A percentile compares a stretch with the other conserved stretches of the same genome.
Conservation (phyloP, 2,329 filamentous ascomycete genomes). For the Colletotrichum caudatum region DNA sequence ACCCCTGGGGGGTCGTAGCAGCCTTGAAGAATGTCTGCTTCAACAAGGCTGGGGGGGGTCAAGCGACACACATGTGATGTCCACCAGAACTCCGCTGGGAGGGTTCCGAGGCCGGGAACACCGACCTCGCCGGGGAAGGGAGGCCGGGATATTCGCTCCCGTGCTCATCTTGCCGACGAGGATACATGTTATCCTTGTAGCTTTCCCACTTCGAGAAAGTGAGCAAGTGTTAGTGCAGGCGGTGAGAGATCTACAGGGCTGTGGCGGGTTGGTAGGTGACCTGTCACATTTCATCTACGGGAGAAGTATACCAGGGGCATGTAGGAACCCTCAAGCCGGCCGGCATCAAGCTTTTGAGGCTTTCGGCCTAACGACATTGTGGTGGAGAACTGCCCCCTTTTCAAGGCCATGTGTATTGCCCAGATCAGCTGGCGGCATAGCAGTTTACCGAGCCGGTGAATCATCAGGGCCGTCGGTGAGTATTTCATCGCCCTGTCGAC, state of each 20-base stretch:
- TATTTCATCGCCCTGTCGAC: background rate
- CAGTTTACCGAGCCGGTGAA: conserved; percentile 28
- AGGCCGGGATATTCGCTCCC: conserved; percentile 12
- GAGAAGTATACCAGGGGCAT: conserved; percentile 14
- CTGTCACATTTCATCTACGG: conserved; percentile 28
- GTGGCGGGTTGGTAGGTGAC: conserved; percentile 32
- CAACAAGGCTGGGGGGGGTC: background rate
- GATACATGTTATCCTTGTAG: conserved; percentile 14
- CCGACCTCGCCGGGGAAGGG: conserved; percentile 3
- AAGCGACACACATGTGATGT: conserved; percentile 2
- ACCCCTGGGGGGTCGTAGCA: conserved; percentile 10
- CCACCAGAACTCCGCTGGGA: conserved; percentile 5
- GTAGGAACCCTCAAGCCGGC: background rate
- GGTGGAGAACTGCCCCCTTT: conserved; percentile 28
- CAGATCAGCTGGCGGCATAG: background rate
- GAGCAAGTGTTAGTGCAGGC: conserved; percentile 21
- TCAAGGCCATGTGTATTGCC: background rate
- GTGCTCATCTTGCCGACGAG: conserved; percentile 2
- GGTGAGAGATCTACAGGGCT: conserved; percentile 40
- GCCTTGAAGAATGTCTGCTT: conserved; percentile 30
- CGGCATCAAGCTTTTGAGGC: conserved; percentile 39
- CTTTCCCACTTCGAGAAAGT: conserved; percentile 2
- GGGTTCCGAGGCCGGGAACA: background rate
- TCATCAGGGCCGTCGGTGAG: conserved; percentile 30
- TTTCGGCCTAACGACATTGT: conserved; percentile 33